Conservation (phyloP, 2,329 filamentous ascomycete species). For the Sphaceloma murrayae region DNA sequence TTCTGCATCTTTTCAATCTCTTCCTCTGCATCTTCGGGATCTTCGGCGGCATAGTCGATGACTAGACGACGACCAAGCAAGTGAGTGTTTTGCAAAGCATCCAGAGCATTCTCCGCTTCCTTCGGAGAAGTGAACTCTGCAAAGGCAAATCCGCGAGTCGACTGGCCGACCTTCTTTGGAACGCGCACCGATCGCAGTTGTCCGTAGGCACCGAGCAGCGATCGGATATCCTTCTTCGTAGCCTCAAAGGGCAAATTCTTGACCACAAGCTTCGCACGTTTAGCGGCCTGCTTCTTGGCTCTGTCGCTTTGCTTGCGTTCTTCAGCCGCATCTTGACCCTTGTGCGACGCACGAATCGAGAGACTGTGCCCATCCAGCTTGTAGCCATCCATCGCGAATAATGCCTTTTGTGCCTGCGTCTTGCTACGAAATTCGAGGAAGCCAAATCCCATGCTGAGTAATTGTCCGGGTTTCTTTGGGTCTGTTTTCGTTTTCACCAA, state of each 20-base stretch:
- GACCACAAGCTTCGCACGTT: constrained; percentile 86
- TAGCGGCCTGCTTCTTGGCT: constrained; percentile 66
- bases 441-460: constrained; percentile 93
- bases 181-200: constrained; percentile 86
- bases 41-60: constrained; percentile 81
- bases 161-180: constrained; percentile 87
- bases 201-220: constrained; percentile 80
- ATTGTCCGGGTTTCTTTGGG: constrained; percentile 77
- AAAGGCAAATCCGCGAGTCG: constrained; percentile 89
- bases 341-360: constrained; percentile 77
- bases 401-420: constrained; percentile 66
- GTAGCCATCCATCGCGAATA: constrained; percentile 78
- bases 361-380: constrained; percentile 81
- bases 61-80: constrained; percentile 81
- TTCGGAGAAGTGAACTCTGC: constrained; percentile 87
- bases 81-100: constrained; percentile 85
- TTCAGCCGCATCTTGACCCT: constrained; percentile 76
- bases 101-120: constrained; percentile 85
- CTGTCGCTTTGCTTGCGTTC: constrained; percentile 74
- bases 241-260: constrained; percentile 98
- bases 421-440: constrained; percentile 83
- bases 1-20: constrained; percentile 95
- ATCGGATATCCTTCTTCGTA: constrained; percentile 80
- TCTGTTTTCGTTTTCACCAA: constrained; percentile 89
- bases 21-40: constrained; percentile 83